Conservation (phyloP, 495 filamentous ascomycete genomes). For the Talaromyces trachyspermus region DNA sequence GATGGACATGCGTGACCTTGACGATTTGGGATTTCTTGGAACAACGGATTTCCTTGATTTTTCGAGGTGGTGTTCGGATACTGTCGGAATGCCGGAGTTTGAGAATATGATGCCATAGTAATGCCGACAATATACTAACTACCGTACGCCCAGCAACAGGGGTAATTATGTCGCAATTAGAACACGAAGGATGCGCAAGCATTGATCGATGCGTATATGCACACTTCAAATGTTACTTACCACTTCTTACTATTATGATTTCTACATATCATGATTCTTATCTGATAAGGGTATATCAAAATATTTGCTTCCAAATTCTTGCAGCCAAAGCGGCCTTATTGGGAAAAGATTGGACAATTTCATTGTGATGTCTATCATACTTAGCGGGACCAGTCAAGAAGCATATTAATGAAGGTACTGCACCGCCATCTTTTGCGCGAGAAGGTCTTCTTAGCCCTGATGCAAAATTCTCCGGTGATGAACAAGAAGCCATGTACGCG, state of each 20-base stretch:
- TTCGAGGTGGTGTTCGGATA: conserved; percentile 3
- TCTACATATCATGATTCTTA: too few relatives aligned
- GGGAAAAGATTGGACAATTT: conserved; percentile 20
- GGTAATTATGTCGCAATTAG: conserved; percentile 9
- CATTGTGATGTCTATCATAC: conserved; percentile 24
- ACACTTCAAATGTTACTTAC: too few relatives aligned
- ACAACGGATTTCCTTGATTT: conserved; percentile 26
- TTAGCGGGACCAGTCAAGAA: conserved; percentile 29
- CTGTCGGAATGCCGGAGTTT: not conserved
- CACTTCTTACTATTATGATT: too few relatives aligned
- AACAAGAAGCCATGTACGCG: conserved; percentile 40
- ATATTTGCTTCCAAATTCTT: conserved; percentile 24
- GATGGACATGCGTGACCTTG: conserved; percentile 10
- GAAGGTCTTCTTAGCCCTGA: conserved; percentile 29
- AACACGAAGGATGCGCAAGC: conserved; percentile 2
- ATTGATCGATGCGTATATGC: too few relatives aligned
- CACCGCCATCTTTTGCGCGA: conserved; percentile 21
- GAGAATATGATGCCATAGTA: not conserved
- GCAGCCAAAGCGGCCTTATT: conserved; percentile 32
- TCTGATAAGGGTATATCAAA: too few relatives aligned
- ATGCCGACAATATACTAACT: conserved; percentile 32
- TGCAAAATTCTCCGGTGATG: conserved; percentile 27
- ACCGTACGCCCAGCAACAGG: conserved; percentile 32
- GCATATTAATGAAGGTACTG: conserved; percentile 15
- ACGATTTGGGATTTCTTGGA: conserved; percentile 22